A percentile compares a stretch with the other conserved stretches of the same genome.
phyloP scores from a whole-genome alignment of 2,329 filamentous ascomycete genomes.

The Nemania abortiva region DNA sequence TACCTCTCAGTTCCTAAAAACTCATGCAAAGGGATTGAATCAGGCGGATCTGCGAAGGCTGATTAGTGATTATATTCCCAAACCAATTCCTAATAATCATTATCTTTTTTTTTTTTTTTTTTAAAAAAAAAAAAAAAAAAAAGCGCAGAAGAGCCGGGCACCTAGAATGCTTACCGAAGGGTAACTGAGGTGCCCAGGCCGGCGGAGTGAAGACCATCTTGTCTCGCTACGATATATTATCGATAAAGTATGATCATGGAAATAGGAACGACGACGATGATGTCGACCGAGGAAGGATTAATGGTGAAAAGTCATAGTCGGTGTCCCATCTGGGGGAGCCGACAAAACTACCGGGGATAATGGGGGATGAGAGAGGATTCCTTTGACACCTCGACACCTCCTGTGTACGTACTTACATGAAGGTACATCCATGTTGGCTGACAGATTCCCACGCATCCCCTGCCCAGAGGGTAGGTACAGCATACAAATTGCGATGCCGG shows the following conservation, averaged over 20 bases:
- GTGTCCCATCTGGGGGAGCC: neutral
- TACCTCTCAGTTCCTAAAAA: conserved; percentile 78
- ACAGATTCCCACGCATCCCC: no score
- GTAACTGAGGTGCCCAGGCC: conserved; percentile 48
- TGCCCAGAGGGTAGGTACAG: no score
- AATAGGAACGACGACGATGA: no score
- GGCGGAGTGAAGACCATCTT: conserved; percentile 51
- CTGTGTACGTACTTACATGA: no score
- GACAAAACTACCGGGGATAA: conserved; percentile 5
- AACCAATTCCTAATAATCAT: no score
- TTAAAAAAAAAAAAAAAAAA: no score
- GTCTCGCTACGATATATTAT: neutral
- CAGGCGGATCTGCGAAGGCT: conserved; percentile 59
- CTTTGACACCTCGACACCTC: no score
- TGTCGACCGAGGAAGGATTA: neutral
- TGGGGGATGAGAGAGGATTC: neutral
- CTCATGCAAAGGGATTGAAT: conserved; percentile 74
- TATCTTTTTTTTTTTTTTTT: no score
- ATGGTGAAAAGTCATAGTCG: neutral
- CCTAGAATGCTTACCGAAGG: conserved; percentile 44
- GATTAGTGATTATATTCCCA: neutral
- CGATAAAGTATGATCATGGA: no score
- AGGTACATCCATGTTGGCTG: no score
- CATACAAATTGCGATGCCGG: conserved; percentile 23
- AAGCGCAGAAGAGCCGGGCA: no score